phyloP scores from a whole-genome alignment of 441 rosid genomes.

The Pelargonium myrrhifolium region DNA sequence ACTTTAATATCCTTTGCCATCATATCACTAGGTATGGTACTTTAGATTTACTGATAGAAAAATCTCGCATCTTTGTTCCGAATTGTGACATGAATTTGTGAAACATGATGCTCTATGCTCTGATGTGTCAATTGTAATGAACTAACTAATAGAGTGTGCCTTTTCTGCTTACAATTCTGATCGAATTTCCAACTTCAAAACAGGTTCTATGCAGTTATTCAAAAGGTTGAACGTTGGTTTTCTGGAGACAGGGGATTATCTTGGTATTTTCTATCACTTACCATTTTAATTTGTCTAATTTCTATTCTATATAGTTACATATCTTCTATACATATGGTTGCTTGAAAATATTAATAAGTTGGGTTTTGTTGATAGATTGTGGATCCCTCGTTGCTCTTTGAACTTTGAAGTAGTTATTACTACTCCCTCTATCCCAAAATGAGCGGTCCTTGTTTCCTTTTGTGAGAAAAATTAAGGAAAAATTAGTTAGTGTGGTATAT shows the following conservation, averaged over 20 bases:
- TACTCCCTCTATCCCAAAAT: no score
- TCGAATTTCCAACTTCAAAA: background rate
- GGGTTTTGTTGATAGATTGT: background rate
- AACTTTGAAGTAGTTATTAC: background rate
- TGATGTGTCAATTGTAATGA: background rate
- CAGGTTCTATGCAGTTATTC: constrained; percentile 51
- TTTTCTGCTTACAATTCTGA: background rate
- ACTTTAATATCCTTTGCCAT: constrained; percentile 47
- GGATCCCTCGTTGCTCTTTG: constrained; percentile 1
- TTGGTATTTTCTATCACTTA: constrained; percentile 32
- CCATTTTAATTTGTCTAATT: background rate
- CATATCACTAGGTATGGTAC: constrained; percentile 37
- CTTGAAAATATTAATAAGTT: background rate
- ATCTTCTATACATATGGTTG: background rate
- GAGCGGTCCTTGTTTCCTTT: no score
- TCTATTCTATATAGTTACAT: background rate
- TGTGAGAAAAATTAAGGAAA: no score
- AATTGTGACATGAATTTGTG: background rate
- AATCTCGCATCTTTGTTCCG: no score
- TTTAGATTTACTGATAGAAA: no score
- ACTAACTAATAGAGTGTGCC: no score
- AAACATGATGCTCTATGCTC: background rate
- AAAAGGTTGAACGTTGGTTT: constrained; percentile 39
- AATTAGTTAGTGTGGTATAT: no score
- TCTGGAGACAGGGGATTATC: constrained; percentile 52